Base-by-base conservation (phyloP, 805 yeast genomes). In the Hanseniaspora singularis region DNA sequence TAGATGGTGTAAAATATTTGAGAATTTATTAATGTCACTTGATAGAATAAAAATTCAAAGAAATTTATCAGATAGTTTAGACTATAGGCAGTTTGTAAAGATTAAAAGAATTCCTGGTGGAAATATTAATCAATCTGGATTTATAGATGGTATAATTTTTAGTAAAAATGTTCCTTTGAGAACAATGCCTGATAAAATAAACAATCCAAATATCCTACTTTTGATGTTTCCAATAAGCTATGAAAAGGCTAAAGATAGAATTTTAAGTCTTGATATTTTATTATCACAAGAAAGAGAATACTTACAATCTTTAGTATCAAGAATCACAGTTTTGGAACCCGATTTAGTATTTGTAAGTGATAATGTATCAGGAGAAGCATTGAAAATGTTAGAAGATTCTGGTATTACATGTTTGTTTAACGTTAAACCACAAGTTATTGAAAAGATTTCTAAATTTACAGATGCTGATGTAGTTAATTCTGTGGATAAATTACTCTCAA, bases 141-240 rank as follows among this genome's bases (percentile, higher is more conserved):
- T 74, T 26, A 60, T 89, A 3, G 78, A 81, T 56, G 99, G 98
- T 0, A 63, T 85, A 4, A 81, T 85, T 3, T 86, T 88, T 61
- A 81, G 96, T 0, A 86, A 87, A 53, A 76, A 79, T 15, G 66
- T 88, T 37, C 95, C 95, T 3, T 68, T 83, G 32, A 84, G 80
- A 56, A 60, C 73, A 1, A 94, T 92, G 98, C 74, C 86, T 0
- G 61, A 74, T 5, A 57, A 60, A 20, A 68, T 94, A 7, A 55
- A 58, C 0, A 70, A 74, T 42, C 97, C 99, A 0, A 73, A 78
- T 46, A 81, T 92, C 33, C 76, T 89, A 50, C 67, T 94, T 15
- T 70, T 92, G 5, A 79, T 87, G 69, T 92, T 92, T 56, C 96
- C 96, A 0, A 65, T 92, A 22, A 97, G 88, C 57, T 92, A 86